Conservation (phyloP, 306 rosid genomes). For the Ziziphus jujuba region DNA sequence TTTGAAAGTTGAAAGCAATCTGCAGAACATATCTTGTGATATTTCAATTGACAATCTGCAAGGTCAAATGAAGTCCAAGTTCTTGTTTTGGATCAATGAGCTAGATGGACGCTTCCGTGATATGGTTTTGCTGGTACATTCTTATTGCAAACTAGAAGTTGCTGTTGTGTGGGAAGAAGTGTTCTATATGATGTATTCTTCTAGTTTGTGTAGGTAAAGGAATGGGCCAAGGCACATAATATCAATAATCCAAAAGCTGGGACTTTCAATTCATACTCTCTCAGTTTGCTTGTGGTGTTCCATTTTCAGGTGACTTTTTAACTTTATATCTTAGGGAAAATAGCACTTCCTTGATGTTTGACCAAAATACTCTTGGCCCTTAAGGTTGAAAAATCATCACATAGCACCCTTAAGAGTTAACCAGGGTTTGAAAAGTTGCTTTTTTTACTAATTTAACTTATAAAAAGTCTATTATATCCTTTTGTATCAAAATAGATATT, state of each 20-base stretch:
- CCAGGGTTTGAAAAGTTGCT: too few species aligned
- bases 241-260: constrained; percentile 69
- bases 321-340: constrained; percentile 22
- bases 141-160: constrained; percentile 23
- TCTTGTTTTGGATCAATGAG: constrained; percentile 63
- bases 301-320: constrained; percentile 77
- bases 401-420: too few species aligned
- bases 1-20: constrained; percentile 56
- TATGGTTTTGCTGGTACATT: constrained; percentile 80
- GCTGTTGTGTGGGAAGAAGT: constrained; percentile 20
- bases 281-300: constrained; percentile 79
- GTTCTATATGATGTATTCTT: constrained; percentile 33
- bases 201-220: constrained; percentile 78
- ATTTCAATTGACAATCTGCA: constrained; percentile 78
- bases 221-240: constrained; percentile 45
- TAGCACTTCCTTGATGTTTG: background rate
- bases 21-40: constrained; percentile 72
- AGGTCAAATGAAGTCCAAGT: constrained; percentile 77
- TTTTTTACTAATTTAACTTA: too few species aligned
- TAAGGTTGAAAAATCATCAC: too few species aligned
- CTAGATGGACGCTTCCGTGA: constrained; percentile 80
- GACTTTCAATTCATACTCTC: constrained; percentile 78
- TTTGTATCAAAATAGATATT: background rate
- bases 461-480: constrained; percentile 8
- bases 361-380: too few species aligned